A percentile compares a stretch with the other conserved stretches of the same genome.
phyloP scores from a whole-genome alignment of 306 rosid species.

The Citrullus mucosospermus region DNA sequence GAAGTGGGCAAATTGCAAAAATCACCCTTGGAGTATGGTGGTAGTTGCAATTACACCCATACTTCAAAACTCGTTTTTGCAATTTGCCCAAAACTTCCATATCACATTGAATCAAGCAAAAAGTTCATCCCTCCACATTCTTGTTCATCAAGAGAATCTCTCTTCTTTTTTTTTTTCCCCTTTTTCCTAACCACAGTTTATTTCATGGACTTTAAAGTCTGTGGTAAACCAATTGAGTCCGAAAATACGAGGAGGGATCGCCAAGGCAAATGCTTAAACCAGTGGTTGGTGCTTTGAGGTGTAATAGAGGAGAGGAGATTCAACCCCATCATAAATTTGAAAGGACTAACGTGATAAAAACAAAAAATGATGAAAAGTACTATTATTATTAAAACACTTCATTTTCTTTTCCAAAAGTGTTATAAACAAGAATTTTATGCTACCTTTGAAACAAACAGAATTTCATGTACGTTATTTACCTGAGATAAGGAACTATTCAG shows the following conservation, averaged over 20 bases:
- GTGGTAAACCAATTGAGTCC: background rate
- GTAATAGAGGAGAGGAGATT: background rate
- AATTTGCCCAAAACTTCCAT: too few species aligned
- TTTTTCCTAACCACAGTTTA: background rate
- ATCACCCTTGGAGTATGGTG: too few species aligned
- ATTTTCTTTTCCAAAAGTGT: background rate
- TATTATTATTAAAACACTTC: background rate
- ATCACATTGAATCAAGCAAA: too few species aligned
- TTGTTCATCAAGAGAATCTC: background rate
- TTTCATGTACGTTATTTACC: constrained; percentile 25
- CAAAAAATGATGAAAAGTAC: background rate
- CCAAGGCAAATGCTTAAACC: background rate
- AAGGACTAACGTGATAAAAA: background rate
- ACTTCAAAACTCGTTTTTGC: too few species aligned
- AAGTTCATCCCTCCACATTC: background rate
- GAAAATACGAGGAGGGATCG: background rate
- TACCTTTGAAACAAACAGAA: background rate
- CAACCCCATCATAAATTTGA: background rate
- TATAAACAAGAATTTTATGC: background rate
- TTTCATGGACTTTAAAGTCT: background rate
- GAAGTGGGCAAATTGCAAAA: too few species aligned
- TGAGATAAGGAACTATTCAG: constrained; percentile 73
- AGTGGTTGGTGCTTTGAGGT: background rate
- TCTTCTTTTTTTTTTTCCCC: too few species aligned
- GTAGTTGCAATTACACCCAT: too few species aligned